Conservation (phyloP, 108 stramenopile genomes). For the Cylindrotheca closterium region DNA sequence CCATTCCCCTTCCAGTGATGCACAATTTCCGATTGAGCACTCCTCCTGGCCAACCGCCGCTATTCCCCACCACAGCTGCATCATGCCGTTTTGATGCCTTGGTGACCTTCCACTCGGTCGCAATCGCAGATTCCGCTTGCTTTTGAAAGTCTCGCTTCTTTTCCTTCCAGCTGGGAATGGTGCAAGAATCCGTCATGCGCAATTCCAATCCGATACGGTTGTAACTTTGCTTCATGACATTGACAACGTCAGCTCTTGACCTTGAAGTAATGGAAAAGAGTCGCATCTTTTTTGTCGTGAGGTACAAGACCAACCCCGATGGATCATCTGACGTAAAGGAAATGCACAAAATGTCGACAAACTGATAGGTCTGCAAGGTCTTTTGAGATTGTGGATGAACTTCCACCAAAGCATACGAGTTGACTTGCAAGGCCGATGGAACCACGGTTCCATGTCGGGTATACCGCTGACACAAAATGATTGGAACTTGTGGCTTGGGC, state of each 20-base stretch:
- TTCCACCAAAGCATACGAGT: slow-evolving; percentile 51
- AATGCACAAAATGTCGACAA: slow-evolving; percentile 36
- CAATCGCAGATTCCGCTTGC: slow-evolving; percentile 24
- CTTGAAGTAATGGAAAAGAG: slow-evolving; percentile 40
- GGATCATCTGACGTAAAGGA: slow-evolving; percentile 47
- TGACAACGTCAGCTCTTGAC: slow-evolving; percentile 35
- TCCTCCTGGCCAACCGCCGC: slow-evolving; percentile 39
- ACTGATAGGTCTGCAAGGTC: slow-evolving; percentile 46
- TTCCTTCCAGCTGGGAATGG: slow-evolving; percentile 35
- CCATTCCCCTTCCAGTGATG: slow-evolving; percentile 37
- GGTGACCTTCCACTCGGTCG: slow-evolving; percentile 42
- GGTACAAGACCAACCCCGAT: slow-evolving; percentile 41
- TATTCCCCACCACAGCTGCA: slow-evolving; percentile 27
- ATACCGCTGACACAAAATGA: slow-evolving; percentile 30
- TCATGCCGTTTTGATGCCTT: slow-evolving; percentile 51
- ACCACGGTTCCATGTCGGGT: slow-evolving; percentile 45
- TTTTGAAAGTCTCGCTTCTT: slow-evolving; percentile 16
- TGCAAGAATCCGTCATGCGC: slow-evolving; percentile 31
- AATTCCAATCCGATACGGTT: slow-evolving; percentile 36
- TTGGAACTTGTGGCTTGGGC: neutral
- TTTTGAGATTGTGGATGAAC: slow-evolving; percentile 21
- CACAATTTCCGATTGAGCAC: slow-evolving; percentile 41
- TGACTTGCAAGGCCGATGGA: slow-evolving; percentile 33
- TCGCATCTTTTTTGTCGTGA: slow-evolving; percentile 23
- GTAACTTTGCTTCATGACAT: slow-evolving; percentile 30